Percentiles rank a stretch among this genome's conserved stretches.
Evolutionary conservation across 441 rosid species (phyloP).

Genomic region (Mallotus japonicus): DNA sequence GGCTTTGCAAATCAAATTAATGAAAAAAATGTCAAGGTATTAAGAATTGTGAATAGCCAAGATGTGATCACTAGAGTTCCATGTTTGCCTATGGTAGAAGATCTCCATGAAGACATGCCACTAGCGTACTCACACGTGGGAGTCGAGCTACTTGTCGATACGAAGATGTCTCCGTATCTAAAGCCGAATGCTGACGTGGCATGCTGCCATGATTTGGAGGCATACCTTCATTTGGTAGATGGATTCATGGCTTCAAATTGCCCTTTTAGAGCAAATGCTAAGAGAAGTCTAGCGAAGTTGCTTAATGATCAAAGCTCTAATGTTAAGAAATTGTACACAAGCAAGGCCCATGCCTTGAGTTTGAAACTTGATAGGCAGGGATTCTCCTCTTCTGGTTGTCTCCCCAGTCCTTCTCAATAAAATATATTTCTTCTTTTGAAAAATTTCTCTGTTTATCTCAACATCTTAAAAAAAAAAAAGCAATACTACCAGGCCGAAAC

Average conservation of each 20-base stretch:
- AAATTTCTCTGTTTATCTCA: neutral
- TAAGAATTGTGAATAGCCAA: constrained; percentile 71
- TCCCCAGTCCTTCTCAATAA: constrained; percentile 72
- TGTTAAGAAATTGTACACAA: constrained; percentile 73
- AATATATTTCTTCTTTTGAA: neutral
- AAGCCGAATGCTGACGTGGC: constrained; percentile 65
- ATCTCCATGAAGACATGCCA: constrained; percentile 38
- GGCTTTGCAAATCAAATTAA: constrained; percentile 53
- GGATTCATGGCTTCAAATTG: constrained; percentile 76
- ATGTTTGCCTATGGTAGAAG: constrained; percentile 54
- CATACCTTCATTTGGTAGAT: constrained; percentile 87
- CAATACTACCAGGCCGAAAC: too few relatives aligned
- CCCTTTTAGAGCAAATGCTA: constrained; percentile 87
- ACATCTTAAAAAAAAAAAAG: too few relatives aligned
- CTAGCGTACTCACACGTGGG: constrained; percentile 36
- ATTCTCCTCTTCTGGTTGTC: constrained; percentile 35
- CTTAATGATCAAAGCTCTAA: constrained; percentile 73
- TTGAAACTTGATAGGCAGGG: constrained; percentile 44
- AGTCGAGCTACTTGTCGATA: constrained; percentile 67
- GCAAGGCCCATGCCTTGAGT: constrained; percentile 52
- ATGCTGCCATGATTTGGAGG: constrained; percentile 75
- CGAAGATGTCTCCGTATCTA: constrained; percentile 65
- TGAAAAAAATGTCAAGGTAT: constrained; percentile 48
- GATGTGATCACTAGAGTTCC: constrained; percentile 76
- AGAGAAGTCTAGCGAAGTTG: constrained; percentile 75